Evolutionary conservation across 257 asterid genomes (phyloP), one percentile per base, ranked within the genome.

Genomic region (Ilex aquifolium): DNA sequence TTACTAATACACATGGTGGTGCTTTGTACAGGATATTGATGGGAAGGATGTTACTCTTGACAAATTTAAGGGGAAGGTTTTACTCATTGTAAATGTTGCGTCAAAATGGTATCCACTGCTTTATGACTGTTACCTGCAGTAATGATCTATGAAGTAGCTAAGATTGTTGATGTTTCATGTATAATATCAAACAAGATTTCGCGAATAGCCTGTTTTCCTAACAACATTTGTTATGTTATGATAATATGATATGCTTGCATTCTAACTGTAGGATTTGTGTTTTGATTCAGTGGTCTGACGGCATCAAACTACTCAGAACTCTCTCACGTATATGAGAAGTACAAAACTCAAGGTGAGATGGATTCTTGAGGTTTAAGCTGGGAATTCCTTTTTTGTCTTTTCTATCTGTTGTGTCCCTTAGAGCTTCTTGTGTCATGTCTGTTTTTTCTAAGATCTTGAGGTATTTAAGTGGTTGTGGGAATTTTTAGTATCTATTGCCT

Each of bases 71-170:
- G 96, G 95, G 53, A 85, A 68, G 68, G 87, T 72, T 58, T 91
- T 92, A 62, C 76, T 92, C 65, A 82, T 92, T 44, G 98, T 92
- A 40, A 92, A 92, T 76, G 98, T 92, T 61, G 98, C 98, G 68
- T 92, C 98, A 62, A 78, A 72, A 89, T 92, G 98, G 98, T 89
- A 86, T 32, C 40, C 13, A 67, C 63, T 68, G 65, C 65, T 56
- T 62, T 13, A 8, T 59, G 30, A 13, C 46, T 15, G 30, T 68
- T 40, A 46, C 10, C 14, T 46, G 6, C 52, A 46, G 15, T 11
- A 46, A 46, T 46, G 13, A 10, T 46, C 15, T 46, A 46, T 46
- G 52, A 2, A 46, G 3, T 11, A 46, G 1, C n/a, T 46, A 46
- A 14, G 10, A 11, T 46, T 6, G 2, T 46, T 36, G 42, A 36